Evolutionary conservation across 2,329 filamentous ascomycete genomes (phyloP).

Genomic region (Alternaria arbusti): DNA sequence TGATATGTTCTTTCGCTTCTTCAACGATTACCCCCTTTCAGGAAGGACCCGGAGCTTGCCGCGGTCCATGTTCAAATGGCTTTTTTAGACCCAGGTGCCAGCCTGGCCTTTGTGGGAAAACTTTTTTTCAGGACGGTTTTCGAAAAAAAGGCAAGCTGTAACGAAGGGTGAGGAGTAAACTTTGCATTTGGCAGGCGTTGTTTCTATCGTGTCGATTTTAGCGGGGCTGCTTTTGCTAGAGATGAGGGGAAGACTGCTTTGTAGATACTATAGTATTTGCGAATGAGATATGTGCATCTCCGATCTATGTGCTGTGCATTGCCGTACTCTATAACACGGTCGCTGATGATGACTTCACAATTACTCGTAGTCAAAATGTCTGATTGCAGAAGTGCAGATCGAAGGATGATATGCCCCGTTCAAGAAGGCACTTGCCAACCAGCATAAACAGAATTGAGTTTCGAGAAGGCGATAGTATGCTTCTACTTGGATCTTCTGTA

Average conservation of each 20-base stretch:
- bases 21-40: slow-evolving; percentile 41
- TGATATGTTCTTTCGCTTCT: slow-evolving; percentile 28
- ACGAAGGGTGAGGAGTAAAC: neutral
- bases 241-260: neutral
- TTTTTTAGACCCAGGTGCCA: slow-evolving; percentile 37
- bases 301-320: no score
- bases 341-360: no score
- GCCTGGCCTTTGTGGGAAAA: slow-evolving; percentile 22
- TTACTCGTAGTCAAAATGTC: no score
- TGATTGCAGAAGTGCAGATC: no score
- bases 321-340: no score
- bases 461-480: no score
- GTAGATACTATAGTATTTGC: neutral
- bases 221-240: neutral
- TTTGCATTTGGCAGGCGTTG: neutral
- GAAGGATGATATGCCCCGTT: no score
- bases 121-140: neutral
- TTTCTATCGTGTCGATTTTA: neutral
- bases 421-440: no score
- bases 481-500: no score
- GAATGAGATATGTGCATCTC: neutral
- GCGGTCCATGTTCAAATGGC: slow-evolving; percentile 36
- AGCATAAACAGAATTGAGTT: no score
- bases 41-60: slow-evolving; percentile 39
- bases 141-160: neutral